Base-by-base conservation (phyloP, 2,329 filamentous ascomycete genomes). In the Cryphonectria naterciae region DNA sequence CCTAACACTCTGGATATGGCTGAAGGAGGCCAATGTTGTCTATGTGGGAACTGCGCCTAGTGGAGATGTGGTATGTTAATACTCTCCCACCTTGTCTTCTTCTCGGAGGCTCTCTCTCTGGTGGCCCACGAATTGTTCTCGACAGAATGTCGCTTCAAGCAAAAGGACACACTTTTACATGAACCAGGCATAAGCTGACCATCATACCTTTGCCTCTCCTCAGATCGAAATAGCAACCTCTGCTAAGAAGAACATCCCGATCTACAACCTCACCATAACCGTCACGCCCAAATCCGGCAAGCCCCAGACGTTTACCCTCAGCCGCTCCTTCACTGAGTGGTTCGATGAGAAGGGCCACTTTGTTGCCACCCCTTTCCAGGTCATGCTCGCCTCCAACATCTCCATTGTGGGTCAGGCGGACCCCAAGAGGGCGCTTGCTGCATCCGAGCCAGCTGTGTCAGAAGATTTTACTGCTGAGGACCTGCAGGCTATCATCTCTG, bases 1-100 rank as follows among this genome's bases (percentile, higher is more conserved):
- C 2, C 87, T 98, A 76, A 95, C 93, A 52, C 88, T 90, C 76
- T 99, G 96, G 96, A 89, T 97, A 71, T 92, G 89, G 86, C 86
- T 87, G 35, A 91, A 96, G 35, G 96, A 99, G 84, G 91, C 91
- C 75, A 92, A 93, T 0, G 87, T 89, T 46, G 87, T 98, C 13
- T 99, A 98, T 79, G 87, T 92, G 69, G 96, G 95, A 69, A 84
- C 81, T 0, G 80, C 86, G 0, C 89, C 89, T 17, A 87, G 89
- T 19, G 93, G 93, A 10, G 88, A 89, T 52, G 91, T 89, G 84
- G 89, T 92, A 81, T 74, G 81, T 75, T 10, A 10, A 6, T 35
- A 22, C 6, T 56, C 67, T 62, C 61, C 46, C 13, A 43, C 35
- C 43, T 70, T 72, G 37, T 46, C 43, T 67, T 61, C 62, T 54